Evolutionary conservation across 2,329 filamentous ascomycete species (phyloP), one percentile per base, ranked within the genome.

Genomic region (Clonostachys rhizophaga): DNA sequence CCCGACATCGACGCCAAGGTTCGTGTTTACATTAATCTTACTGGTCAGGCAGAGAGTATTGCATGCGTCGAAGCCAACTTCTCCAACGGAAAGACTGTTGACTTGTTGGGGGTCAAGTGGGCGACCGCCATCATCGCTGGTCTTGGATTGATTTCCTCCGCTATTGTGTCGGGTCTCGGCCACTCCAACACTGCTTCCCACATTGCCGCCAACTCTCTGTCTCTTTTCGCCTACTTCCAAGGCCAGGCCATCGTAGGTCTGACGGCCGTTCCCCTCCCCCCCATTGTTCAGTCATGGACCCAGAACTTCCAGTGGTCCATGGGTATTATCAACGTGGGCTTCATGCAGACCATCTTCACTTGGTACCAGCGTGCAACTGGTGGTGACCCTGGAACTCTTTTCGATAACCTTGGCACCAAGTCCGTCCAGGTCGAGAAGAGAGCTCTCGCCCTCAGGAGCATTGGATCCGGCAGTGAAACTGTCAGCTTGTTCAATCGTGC

Each of bases 271-370:
- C 75, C 78, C 42, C 79, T 96, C 46, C 92, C 92, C 10, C 92
- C 92, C 1, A 88, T 96, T 51, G 92, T 95, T 46, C 79, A 88
- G 59, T 80, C 91, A 0, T 97, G 92, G 92, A 96, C 91, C 2
- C 91, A 96, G 70, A 92, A 96, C 69, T 96, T 97, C 71, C 88
- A 95, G 63, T 97, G 92, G 92, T 95, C 87, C 60, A 94, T 97
- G 89, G 92, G 92, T 57, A 91, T 97, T 58, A 95, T 97, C 58
- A 81, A 81, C 45, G 78, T 96, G 40, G 76, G 75, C n/a, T 96
- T 95, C 65, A 80, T 96, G 70, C 90, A 97, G 71, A 76, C 75
- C 43, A 88, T 96, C 60, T 89, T 89, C 51, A 95, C 91, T 35
- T 97, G 92, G 92, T 97, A 96, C 64, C 91, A 96, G 70, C 87